phyloP scores from a whole-genome alignment of 306 rosid species.

The Trichosanthes cucumerina region DNA sequence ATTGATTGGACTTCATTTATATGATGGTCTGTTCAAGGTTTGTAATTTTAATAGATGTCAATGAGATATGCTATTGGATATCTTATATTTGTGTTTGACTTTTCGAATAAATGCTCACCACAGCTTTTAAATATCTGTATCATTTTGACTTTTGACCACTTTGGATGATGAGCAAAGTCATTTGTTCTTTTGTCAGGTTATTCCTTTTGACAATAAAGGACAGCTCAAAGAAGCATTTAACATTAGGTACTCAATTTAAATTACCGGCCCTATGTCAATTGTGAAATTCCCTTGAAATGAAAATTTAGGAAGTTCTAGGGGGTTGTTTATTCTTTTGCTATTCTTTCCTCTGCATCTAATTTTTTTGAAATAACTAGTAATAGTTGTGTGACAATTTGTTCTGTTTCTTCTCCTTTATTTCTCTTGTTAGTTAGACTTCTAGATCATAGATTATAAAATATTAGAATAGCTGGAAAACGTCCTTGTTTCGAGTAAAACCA shows the following conservation, averaged over 20 bases:
- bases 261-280: not conserved
- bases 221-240: constrained; percentile 98
- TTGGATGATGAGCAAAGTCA: not conserved
- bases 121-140: not conserved
- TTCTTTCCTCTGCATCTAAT: not conserved
- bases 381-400: not conserved
- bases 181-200: constrained; percentile 48
- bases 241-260: constrained; percentile 48
- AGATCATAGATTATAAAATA: not conserved
- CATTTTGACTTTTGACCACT: not conserved
- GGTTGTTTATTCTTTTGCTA: not conserved
- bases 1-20: constrained; percentile 92
- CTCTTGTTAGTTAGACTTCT: not conserved
- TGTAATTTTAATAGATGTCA: constrained; percentile 11
- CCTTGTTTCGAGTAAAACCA: not conserved
- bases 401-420: not conserved
- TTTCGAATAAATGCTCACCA: not conserved
- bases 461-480: not conserved
- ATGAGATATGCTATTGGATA: not conserved
- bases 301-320: not conserved
- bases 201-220: constrained; percentile 93
- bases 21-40: constrained; percentile 94
- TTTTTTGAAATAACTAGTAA: not conserved
- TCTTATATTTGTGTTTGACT: not conserved
- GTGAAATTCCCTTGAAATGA: constrained; percentile 4